Evolutionary conservation across 2,329 filamentous ascomycete species (phyloP).

Genomic region (Pseudogymnoascus sp.): DNA sequence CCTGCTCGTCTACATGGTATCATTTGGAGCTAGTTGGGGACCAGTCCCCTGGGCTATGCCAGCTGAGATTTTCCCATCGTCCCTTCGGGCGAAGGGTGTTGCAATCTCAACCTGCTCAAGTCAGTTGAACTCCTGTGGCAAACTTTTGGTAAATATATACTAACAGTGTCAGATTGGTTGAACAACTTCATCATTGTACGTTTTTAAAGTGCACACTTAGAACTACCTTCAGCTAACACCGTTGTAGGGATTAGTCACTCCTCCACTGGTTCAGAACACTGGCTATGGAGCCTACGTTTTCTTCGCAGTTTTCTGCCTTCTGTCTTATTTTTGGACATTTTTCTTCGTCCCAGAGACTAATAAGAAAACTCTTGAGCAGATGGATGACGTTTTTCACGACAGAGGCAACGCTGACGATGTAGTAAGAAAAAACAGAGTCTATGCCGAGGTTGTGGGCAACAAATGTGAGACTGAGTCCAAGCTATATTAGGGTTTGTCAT

Average conservation of each 20-base stretch:
- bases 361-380: slow-evolving; percentile 45
- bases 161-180: slow-evolving; percentile 42
- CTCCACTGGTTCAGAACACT: slow-evolving; percentile 52
- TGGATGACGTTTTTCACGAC: slow-evolving; percentile 34
- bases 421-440: background rate
- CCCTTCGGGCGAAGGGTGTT: slow-evolving; percentile 55
- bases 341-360: slow-evolving; percentile 51
- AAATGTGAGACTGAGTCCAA: background rate
- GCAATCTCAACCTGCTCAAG: slow-evolving; percentile 52
- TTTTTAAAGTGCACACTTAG: background rate
- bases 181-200: slow-evolving; percentile 36
- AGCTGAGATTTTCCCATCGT: slow-evolving; percentile 54
- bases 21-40: slow-evolving; percentile 37
- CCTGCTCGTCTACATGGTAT: slow-evolving; percentile 52
- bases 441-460: background rate
- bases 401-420: background rate
- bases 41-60: slow-evolving; percentile 32
- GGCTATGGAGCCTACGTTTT: slow-evolving; percentile 50
- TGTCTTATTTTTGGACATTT: slow-evolving; percentile 42
- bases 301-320: slow-evolving; percentile 42
- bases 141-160: background rate
- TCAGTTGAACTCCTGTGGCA: background rate
- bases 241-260: slow-evolving; percentile 47
- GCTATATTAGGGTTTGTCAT: background rate
- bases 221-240: background rate